Evolutionary conservation across 2,329 filamentous ascomycete genomes (phyloP).

Genomic region (Colletotrichum siamense): DNA sequence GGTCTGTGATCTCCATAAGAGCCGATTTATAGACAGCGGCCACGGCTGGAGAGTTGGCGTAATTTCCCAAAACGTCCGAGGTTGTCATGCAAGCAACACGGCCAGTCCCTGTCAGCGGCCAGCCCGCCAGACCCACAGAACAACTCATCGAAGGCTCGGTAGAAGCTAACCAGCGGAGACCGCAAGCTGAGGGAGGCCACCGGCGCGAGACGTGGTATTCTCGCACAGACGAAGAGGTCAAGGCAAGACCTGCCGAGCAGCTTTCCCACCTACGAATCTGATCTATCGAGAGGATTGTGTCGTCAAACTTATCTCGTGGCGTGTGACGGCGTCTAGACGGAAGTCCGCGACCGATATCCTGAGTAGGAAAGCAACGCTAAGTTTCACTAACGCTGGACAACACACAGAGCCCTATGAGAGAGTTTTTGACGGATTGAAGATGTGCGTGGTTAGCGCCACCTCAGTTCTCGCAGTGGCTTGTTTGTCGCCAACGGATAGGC

Average conservation of each 20-base stretch:
- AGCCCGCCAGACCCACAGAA: slow-evolving; percentile 43
- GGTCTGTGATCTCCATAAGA: slow-evolving; percentile 38
- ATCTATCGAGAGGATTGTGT: slow-evolving; percentile 5
- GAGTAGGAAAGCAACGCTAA: slow-evolving; percentile 9
- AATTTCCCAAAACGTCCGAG: slow-evolving; percentile 50
- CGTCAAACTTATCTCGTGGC: neutral
- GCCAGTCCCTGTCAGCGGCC: slow-evolving; percentile 31
- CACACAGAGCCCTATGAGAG: slow-evolving; percentile 5
- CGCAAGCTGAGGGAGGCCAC: slow-evolving; percentile 11
- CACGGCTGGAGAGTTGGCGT: slow-evolving; percentile 40
- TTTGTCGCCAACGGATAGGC: neutral
- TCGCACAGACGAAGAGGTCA: slow-evolving; percentile 17
- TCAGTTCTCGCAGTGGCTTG: neutral
- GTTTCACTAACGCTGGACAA: slow-evolving; percentile 9
- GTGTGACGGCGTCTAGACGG: neutral
- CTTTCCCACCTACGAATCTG: slow-evolving; percentile 2
- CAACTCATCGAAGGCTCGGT: slow-evolving; percentile 43
- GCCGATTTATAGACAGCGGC: slow-evolving; percentile 39
- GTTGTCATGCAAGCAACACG: slow-evolving; percentile 46
- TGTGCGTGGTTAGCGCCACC: slow-evolving; percentile 3
- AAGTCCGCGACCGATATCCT: slow-evolving; percentile 2
- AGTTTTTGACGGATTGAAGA: slow-evolving; percentile 12
- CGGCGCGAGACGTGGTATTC: neutral
- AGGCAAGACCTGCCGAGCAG: neutral
- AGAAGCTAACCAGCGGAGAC: slow-evolving; percentile 18